Conservation (phyloP, 2,329 filamentous ascomycete genomes). For the Atkinsonella hypoxylon region DNA sequence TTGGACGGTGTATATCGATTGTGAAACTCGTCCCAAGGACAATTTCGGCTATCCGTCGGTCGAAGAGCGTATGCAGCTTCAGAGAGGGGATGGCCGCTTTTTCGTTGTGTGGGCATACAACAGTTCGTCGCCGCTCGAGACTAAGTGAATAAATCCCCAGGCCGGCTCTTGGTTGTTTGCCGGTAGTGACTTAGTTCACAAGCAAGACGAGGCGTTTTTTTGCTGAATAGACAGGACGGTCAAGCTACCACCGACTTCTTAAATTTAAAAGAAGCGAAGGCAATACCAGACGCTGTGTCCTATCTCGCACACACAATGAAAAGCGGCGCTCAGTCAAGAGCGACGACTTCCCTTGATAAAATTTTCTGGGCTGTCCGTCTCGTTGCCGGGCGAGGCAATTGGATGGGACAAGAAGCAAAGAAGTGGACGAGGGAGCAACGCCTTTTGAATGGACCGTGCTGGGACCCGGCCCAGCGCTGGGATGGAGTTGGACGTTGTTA, state of each 20-base stretch:
- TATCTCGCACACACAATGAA: constrained; percentile 7
- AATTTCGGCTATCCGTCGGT: neutral
- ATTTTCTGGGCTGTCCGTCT: constrained; percentile 5
- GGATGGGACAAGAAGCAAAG: constrained; percentile 17
- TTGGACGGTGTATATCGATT: constrained; percentile 8
- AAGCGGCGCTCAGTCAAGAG: constrained; percentile 9
- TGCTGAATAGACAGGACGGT: neutral
- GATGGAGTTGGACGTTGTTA: constrained; percentile 21
- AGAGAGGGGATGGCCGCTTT: constrained; percentile 2
- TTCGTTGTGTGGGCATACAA: constrained; percentile 7
- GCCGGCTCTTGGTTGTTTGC: neutral
- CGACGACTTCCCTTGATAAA: constrained; percentile 5
- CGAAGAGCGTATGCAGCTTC: neutral
- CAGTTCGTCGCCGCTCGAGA: neutral
- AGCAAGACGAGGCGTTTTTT: neutral
- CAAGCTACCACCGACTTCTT: neutral
- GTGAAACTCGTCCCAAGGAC: constrained; percentile 3
- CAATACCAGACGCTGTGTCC: neutral
- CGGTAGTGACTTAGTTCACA: neutral
- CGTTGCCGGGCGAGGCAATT: constrained; percentile 15
- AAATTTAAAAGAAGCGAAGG: neutral
- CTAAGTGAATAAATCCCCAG: neutral
- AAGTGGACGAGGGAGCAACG: constrained; percentile 24
- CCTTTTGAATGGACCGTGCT: constrained; percentile 28
- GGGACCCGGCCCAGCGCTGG: constrained; percentile 13